Conservation (phyloP, 371 early-diverging fungal species). For the Nematocida sp. region DNA sequence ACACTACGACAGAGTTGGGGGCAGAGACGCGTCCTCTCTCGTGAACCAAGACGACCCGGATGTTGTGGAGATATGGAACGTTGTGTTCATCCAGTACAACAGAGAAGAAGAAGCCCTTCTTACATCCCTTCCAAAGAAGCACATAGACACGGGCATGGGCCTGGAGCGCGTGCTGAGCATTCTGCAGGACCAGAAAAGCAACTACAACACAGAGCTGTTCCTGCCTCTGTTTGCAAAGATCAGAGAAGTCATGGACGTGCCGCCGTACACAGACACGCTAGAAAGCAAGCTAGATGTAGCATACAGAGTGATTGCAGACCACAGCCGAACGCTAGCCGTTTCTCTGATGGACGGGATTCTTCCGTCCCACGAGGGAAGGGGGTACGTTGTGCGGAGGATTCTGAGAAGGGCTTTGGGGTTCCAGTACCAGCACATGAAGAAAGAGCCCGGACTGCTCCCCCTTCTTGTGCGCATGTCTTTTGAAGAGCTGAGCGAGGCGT, state of each 20-base stretch:
- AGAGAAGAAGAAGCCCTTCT: slow-evolving; percentile 82
- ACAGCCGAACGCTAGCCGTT: slow-evolving; percentile 89
- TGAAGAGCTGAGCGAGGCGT: slow-evolving; percentile 69
- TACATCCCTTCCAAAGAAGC: slow-evolving; percentile 81
- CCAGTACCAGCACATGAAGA: slow-evolving; percentile 71
- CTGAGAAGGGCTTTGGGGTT: slow-evolving; percentile 87
- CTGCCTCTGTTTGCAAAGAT: slow-evolving; percentile 74
- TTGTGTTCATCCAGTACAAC: slow-evolving; percentile 99
- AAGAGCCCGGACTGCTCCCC: slow-evolving; percentile 41
- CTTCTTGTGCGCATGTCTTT: slow-evolving; percentile 58
- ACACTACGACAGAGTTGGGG: slow-evolving; percentile 89
- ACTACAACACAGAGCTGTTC: slow-evolving; percentile 79
- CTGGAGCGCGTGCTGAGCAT: slow-evolving; percentile 91
- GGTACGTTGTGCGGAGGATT: slow-evolving; percentile 95
- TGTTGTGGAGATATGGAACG: slow-evolving; percentile 98
- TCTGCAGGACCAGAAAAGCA: slow-evolving; percentile 85
- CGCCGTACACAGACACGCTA: slow-evolving; percentile 10
- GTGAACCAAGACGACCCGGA: slow-evolving; percentile 98
- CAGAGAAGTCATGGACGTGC: slow-evolving; percentile 51
- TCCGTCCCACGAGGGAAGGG: slow-evolving; percentile 93
- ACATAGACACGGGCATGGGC: slow-evolving; percentile 98
- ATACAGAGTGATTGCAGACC: slow-evolving; percentile 96
- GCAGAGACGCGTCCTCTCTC: slow-evolving; percentile 77
- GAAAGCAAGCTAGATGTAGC: slow-evolving; percentile 85
- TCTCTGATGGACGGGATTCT: slow-evolving; percentile 88